Evolutionary conservation across 371 early-diverging fungal genomes (phyloP).

Genomic region (Coemansia sp.): DNA sequence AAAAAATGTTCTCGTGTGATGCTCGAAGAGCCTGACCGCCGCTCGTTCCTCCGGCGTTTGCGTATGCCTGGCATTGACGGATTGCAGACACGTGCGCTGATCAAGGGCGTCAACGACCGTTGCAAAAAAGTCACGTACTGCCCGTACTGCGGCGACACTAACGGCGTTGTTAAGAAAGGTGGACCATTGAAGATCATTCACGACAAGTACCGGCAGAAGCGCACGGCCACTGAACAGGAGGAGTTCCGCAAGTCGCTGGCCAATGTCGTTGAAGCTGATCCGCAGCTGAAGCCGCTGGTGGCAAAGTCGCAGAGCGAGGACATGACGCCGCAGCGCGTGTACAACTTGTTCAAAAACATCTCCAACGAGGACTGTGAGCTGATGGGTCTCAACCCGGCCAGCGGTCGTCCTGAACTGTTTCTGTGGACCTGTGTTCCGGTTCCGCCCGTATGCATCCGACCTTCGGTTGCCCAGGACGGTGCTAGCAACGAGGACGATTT

Average conservation of each 20-base stretch:
- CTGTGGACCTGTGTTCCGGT: constrained; percentile 94
- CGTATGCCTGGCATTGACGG: constrained; percentile 83
- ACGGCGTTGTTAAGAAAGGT: constrained; percentile 94
- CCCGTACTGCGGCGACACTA: constrained; percentile 80
- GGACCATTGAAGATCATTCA: constrained; percentile 96
- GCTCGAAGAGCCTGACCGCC: constrained; percentile 78
- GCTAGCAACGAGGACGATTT: constrained; percentile 98
- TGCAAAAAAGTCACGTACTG: constrained; percentile 93
- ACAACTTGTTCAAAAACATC: constrained; percentile 85
- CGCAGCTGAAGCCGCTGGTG: constrained; percentile 75
- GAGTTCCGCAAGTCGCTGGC: constrained; percentile 71
- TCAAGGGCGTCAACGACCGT: constrained; percentile 79
- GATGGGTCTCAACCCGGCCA: constrained; percentile 83
- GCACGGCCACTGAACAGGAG: constrained; percentile 72
- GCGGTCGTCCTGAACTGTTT: constrained; percentile 89
- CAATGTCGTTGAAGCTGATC: constrained; percentile 66
- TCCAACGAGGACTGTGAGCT: constrained; percentile 93
- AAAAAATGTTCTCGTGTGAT: constrained; percentile 91
- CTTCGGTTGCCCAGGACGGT: constrained; percentile 94
- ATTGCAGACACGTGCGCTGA: constrained; percentile 67
- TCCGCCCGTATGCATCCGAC: constrained; percentile 97
- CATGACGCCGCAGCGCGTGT: constrained; percentile 87
- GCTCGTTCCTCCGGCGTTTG: constrained; percentile 67
- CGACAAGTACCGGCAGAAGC: constrained; percentile 84
- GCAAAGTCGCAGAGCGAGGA: constrained; percentile 87